Evolutionary conservation across 2,329 filamentous ascomycete genomes (phyloP).

Genomic region (Ascochyta rabiei): DNA sequence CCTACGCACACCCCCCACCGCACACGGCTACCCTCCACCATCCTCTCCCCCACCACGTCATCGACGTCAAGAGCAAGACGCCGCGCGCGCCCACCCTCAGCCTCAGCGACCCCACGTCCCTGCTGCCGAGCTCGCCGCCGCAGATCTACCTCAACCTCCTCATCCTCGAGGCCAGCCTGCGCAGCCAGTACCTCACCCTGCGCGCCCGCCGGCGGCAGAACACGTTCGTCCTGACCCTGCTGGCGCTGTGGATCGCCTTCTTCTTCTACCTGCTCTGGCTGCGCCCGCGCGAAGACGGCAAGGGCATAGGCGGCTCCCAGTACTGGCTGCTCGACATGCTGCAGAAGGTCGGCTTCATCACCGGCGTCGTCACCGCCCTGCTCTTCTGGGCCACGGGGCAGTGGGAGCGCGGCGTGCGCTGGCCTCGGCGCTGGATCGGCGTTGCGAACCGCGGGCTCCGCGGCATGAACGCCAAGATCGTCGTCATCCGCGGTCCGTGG

Average conservation of each 20-base stretch:
- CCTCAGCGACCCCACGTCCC: constrained; percentile 72
- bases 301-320: constrained; percentile 86
- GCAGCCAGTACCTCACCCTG: constrained; percentile 89
- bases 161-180: constrained; percentile 92
- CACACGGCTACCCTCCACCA: constrained; percentile 16
- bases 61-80: constrained; percentile 40
- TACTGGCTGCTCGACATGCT: constrained; percentile 95
- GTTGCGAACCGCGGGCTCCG: constrained; percentile 88
- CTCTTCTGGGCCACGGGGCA: constrained; percentile 95
- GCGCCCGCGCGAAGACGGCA: constrained; percentile 93
- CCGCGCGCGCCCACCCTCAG: constrained; percentile 41
- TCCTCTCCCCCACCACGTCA: constrained; percentile 34
- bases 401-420: constrained; percentile 93
- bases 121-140: constrained; percentile 85
- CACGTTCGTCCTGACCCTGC: constrained; percentile 84
- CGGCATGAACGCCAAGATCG: constrained; percentile 94
- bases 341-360: constrained; percentile 90
- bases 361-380: constrained; percentile 83
- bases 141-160: constrained; percentile 98
- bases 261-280: constrained; percentile 93
- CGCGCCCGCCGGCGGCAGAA: constrained; percentile 88
- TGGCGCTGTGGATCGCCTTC: constrained; percentile 79
- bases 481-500: constrained; percentile 82
- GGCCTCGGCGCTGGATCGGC: constrained; percentile 89
- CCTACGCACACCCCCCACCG: constrained; percentile 19